Conservation (phyloP, 495 filamentous ascomycete genomes). For the Margaritispora aquatica region DNA sequence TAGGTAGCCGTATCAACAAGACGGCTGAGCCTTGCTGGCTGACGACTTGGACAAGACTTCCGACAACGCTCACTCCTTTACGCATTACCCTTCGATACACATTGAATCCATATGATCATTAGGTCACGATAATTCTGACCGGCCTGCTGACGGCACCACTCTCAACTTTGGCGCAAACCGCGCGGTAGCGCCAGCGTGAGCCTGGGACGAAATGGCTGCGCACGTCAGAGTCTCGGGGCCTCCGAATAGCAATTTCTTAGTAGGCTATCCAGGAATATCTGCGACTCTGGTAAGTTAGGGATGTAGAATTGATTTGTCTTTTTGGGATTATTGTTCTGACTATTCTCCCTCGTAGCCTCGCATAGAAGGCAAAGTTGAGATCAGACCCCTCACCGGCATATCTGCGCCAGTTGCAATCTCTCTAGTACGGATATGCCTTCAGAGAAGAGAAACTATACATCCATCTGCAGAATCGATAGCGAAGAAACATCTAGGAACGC, state of each 20-base stretch:
- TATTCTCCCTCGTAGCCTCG: constrained; percentile 55
- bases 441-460: constrained; percentile 92
- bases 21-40: constrained; percentile 17
- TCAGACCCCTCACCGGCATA: constrained; percentile 75
- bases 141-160: constrained; percentile 16
- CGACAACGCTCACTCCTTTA: not conserved
- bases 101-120: constrained; percentile 10
- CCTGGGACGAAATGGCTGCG: constrained; percentile 53
- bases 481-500: constrained; percentile 86
- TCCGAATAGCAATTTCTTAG: constrained; percentile 92
- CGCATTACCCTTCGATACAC: not conserved
- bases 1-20: not conserved
- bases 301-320: not conserved
- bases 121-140: not conserved
- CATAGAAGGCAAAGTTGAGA: constrained; percentile 97
- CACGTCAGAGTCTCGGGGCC: constrained; percentile 96
- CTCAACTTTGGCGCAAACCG: constrained; percentile 22
- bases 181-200: constrained; percentile 22
- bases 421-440: constrained; percentile 88
- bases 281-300: constrained; percentile 76
- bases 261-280: constrained; percentile 96
- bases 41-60: constrained; percentile 17
- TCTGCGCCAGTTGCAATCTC: constrained; percentile 87
- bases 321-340: constrained; percentile 5
- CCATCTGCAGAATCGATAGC: constrained; percentile 89